Conservation (phyloP, 148 eudicot genomes). For the Tetragonia tetragonoides region DNA sequence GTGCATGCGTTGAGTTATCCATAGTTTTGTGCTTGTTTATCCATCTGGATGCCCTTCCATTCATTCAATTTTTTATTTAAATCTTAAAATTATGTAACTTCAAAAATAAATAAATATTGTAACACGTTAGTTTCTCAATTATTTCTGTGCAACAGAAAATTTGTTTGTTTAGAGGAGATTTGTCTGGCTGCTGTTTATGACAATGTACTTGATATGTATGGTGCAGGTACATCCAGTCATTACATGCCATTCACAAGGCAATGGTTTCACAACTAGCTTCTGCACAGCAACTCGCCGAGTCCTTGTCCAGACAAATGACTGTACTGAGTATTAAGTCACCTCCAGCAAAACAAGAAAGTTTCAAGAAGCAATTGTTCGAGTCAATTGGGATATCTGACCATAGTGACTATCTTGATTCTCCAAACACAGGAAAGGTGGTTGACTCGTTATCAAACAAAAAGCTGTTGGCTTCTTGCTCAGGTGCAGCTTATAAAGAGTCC, state of each 20-base stretch:
- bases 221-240: slow-evolving; percentile 64
- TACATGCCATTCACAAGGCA: slow-evolving; percentile 71
- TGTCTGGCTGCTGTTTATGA: not conserved
- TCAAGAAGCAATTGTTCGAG: slow-evolving; percentile 75
- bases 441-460: slow-evolving; percentile 38
- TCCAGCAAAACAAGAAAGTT: slow-evolving; percentile 37
- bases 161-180: not conserved
- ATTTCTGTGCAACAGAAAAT: not conserved
- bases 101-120: no score
- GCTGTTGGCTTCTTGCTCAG: slow-evolving; percentile 29
- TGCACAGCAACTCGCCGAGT: slow-evolving; percentile 83
- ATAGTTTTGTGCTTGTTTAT: no score
- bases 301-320: slow-evolving; percentile 77
- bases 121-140: not conserved
- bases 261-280: slow-evolving; percentile 71
- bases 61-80: no score
- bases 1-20: no score
- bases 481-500: slow-evolving; percentile 36
- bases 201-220: slow-evolving; percentile 5
- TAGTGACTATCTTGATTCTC: slow-evolving; percentile 47
- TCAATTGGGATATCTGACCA: slow-evolving; percentile 69
- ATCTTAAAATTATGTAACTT: no score
- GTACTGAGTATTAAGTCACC: slow-evolving; percentile 58
- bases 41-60: no score
- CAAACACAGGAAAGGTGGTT: slow-evolving; percentile 28